phyloP scores from a whole-genome alignment of 108 stramenopile species.

The Cyclotella baltica region DNA sequence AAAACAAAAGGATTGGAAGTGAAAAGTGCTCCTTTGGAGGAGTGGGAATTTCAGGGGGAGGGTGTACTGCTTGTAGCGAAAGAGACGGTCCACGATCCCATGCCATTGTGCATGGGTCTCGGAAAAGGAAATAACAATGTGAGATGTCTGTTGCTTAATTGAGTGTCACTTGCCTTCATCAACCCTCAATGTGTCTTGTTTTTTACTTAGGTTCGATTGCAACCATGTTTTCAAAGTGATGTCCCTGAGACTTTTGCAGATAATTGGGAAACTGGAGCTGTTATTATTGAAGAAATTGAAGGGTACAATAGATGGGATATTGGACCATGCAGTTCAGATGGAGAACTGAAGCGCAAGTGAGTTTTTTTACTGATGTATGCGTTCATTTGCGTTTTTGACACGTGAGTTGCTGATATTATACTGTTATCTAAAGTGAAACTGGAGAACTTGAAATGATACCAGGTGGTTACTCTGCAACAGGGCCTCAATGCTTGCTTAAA shows the following conservation, averaged over 20 bases:
- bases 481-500: constrained; percentile 80
- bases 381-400: not conserved
- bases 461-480: constrained; percentile 70
- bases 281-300: constrained; percentile 80
- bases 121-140: constrained; percentile 59
- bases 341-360: constrained; percentile 70
- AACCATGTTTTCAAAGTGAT: constrained; percentile 81
- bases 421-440: constrained; percentile 49
- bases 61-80: constrained; percentile 87
- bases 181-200: not conserved
- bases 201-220: constrained; percentile 45
- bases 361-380: constrained; percentile 5
- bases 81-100: constrained; percentile 63
- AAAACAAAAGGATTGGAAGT: constrained; percentile 38
- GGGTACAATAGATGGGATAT: constrained; percentile 85
- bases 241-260: constrained; percentile 69
- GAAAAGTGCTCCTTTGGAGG: constrained; percentile 42
- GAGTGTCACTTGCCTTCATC: not conserved
- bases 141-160: constrained; percentile 4
- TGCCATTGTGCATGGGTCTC: constrained; percentile 84
- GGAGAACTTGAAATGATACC: constrained; percentile 71
- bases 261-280: constrained; percentile 86
- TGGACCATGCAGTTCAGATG: constrained; percentile 87
- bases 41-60: constrained; percentile 78
- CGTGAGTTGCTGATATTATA: not conserved